phyloP scores from a whole-genome alignment of 352 stramenopile species.

The Phytophthora quininea region DNA sequence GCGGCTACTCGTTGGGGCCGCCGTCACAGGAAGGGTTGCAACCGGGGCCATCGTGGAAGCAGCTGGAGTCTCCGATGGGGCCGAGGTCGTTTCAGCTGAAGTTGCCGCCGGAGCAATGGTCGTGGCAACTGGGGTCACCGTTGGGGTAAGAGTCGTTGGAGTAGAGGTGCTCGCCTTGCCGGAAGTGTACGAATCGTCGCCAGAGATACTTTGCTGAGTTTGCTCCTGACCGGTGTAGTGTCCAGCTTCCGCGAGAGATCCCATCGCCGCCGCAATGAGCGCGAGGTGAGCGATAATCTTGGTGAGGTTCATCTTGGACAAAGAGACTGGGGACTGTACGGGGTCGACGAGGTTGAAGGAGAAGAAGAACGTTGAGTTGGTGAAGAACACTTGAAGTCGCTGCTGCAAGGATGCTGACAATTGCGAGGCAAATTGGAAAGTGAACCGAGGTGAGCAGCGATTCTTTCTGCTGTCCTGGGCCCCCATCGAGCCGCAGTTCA shows the following conservation, averaged over 20 bases:
- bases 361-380: conserved; percentile 17
- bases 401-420: conserved; percentile 10
- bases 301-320: conserved; percentile 39
- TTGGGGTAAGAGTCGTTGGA: conserved; percentile 2
- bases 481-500: not conserved
- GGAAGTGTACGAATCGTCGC: conserved; percentile 19
- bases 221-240: conserved; percentile 2
- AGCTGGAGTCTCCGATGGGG: not conserved
- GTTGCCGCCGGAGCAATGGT: not conserved
- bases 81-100: not conserved
- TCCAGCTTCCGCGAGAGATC: conserved; percentile 27
- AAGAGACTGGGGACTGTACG: conserved; percentile 13
- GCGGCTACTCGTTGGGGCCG: not conserved
- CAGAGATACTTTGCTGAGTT: conserved; percentile 13
- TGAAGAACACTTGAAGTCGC: conserved; percentile 13
- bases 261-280: conserved; percentile 26
- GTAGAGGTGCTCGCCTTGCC: conserved; percentile 1
- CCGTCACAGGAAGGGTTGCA: not conserved
- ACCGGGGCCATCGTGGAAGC: not conserved
- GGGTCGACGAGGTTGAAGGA: conserved; percentile 13
- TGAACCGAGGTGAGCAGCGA: not conserved
- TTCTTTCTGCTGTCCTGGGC: not conserved
- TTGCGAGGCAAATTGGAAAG: conserved; percentile 16
- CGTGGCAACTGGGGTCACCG: not conserved
- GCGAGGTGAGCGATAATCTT: conserved; percentile 43